A percentile compares a stretch with the other conserved stretches of the same genome.
Evolutionary conservation across 352 stramenopile genomes (phyloP).

Genomic region (Globisporangium okanoganense): DNA sequence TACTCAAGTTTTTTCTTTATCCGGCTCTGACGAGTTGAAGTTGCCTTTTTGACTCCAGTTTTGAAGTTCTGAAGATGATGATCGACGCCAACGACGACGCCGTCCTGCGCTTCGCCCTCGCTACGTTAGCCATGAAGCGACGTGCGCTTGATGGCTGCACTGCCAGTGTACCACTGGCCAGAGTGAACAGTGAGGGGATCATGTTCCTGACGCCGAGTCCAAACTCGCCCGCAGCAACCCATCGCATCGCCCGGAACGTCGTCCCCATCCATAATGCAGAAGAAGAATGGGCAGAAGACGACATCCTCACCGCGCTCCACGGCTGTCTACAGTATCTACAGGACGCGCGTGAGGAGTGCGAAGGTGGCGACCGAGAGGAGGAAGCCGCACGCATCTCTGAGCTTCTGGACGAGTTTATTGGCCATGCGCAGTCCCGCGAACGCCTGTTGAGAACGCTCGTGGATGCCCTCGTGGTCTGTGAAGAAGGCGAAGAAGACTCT

Average conservation of each 20-base stretch:
- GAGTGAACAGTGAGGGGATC: not conserved
- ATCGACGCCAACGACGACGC: conserved; percentile 8
- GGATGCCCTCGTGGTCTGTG: not conserved
- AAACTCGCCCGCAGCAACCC: not conserved
- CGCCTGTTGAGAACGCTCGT: conserved; percentile 4
- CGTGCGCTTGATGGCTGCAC: not conserved
- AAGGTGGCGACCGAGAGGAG: not conserved
- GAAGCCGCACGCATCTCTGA: not conserved
- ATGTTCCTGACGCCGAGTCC: not conserved
- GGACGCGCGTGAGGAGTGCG: not conserved
- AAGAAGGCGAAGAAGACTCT: conserved; percentile 8
- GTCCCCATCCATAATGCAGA: not conserved
- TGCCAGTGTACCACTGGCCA: not conserved
- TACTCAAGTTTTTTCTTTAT: no score
- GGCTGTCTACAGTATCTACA: conserved; percentile 7
- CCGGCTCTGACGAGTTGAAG: conserved; percentile 20
- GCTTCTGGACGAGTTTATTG: not conserved
- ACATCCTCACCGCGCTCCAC: conserved; percentile 1
- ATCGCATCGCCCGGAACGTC: not conserved
- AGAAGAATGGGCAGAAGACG: not conserved
- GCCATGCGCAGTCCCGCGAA: not conserved
- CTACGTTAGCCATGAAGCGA: conserved; percentile 27
- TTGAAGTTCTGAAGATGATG: not conserved
- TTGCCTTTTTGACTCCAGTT: conserved; percentile 12
- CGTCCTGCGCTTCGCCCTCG: conserved; percentile 27